phyloP scores from a whole-genome alignment of 768 basidiomycete genomes.

The Tephrocybe rancida region DNA sequence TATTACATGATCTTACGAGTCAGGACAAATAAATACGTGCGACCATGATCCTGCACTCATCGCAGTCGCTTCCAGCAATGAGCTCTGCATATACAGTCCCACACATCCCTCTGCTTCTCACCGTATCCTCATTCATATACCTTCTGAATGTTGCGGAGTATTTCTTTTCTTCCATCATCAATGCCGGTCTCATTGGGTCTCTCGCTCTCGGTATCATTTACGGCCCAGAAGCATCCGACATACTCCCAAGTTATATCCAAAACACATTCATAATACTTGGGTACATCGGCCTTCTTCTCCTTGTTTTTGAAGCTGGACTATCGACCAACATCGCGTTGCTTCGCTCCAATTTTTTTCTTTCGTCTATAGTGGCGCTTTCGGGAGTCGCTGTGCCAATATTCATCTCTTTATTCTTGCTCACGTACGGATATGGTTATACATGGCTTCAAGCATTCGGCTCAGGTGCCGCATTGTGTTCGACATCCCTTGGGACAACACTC shows the following conservation, averaged over 20 bases:
- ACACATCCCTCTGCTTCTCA: slow-evolving; percentile 39
- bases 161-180: slow-evolving; percentile 38
- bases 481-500: slow-evolving; percentile 71
- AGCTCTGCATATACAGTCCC: slow-evolving; percentile 29
- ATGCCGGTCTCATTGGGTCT: slow-evolving; percentile 53
- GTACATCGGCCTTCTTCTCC: slow-evolving; percentile 47
- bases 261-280: slow-evolving; percentile 45
- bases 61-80: not conserved
- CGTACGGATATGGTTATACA: slow-evolving; percentile 40
- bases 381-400: slow-evolving; percentile 56
- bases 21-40: too few species aligned
- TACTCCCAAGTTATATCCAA: slow-evolving; percentile 43
- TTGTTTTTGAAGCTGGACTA: slow-evolving; percentile 64
- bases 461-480: slow-evolving; percentile 63
- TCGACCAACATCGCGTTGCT: slow-evolving; percentile 49
- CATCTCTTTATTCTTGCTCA: slow-evolving; percentile 46
- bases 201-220: slow-evolving; percentile 58
- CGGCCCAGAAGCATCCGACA: slow-evolving; percentile 49
- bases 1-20: too few species aligned
- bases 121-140: slow-evolving; percentile 55
- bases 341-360: slow-evolving; percentile 47
- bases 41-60: too few species aligned
- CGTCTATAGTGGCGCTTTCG: slow-evolving; percentile 48
- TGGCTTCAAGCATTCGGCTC: slow-evolving; percentile 57
- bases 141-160: slow-evolving; percentile 50